Percentiles rank a stretch among this genome's conserved stretches.
Conservation (phyloP, 768 basidiomycete genomes). For the Suillus tomentosus region DNA sequence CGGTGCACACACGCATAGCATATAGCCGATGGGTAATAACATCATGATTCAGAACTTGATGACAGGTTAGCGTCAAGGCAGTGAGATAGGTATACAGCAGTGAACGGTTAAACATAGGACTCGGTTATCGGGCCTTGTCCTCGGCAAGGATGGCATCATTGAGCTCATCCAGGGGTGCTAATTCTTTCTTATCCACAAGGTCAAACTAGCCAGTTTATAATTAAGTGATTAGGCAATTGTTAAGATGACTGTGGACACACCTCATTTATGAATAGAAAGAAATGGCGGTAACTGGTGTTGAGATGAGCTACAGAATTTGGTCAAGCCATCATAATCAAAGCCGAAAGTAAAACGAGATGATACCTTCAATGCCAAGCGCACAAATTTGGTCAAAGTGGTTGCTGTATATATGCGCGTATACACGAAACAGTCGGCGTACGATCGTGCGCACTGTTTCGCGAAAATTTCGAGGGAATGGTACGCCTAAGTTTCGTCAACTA, state of each 20-base stretch:
- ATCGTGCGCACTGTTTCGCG: constrained; percentile 90
- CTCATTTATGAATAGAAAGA: constrained; percentile 96
- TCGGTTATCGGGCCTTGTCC: constrained; percentile 40
- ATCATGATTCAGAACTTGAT: background rate
- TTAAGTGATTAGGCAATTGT: constrained; percentile 12
- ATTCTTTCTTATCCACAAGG: constrained; percentile 94
- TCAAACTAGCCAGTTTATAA: constrained; percentile 61
- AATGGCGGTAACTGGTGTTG: constrained; percentile 98
- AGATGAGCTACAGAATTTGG: constrained; percentile 70
- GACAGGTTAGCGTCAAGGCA: background rate
- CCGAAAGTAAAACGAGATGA: background rate
- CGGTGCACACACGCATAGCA: constrained; percentile 10
- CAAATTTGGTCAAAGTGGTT: constrained; percentile 99
- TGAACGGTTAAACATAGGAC: background rate
- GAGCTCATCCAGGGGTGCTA: constrained; percentile 92
- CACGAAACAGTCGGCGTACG: constrained; percentile 88
- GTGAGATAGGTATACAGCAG: constrained; percentile 1
- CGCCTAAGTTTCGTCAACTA: constrained; percentile 50
- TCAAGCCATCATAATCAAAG: constrained; percentile 1
- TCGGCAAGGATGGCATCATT: constrained; percentile 85
- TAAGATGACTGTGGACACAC: constrained; percentile 43
- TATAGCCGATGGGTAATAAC: background rate
- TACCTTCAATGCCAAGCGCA: constrained; percentile 97
- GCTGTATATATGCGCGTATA: constrained; percentile 98
- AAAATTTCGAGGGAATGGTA: constrained; percentile 90